These are phyloP conservation scores for Pythium insidiosum DNA, from an alignment of 352 stramenopile species.

Conservation along the genomic window DNA sequence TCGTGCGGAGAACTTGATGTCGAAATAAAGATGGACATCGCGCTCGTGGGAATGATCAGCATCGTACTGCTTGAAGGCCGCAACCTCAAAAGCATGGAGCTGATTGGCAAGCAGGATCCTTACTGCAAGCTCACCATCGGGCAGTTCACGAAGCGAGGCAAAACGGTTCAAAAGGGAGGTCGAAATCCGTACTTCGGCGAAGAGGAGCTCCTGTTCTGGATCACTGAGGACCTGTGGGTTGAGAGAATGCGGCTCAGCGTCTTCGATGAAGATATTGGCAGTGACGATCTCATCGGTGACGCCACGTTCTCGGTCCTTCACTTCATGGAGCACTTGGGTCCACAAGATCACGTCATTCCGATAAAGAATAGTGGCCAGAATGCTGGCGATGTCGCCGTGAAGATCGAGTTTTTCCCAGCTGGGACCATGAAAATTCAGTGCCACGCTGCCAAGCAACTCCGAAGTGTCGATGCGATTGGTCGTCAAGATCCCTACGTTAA, in stretches of 20 bases:
- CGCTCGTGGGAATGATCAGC: conserved; percentile 75
- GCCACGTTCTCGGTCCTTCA: conserved; percentile 61
- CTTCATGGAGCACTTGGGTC: conserved; percentile 46
- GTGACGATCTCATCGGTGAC: conserved; percentile 85
- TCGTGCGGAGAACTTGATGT: conserved; percentile 54
- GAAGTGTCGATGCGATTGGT: conserved; percentile 67
- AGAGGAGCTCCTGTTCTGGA: conserved; percentile 89
- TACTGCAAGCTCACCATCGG: conserved; percentile 85
- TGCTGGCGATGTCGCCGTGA: conserved; percentile 70
- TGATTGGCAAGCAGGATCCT: conserved; percentile 86
- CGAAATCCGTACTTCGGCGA: conserved; percentile 88
- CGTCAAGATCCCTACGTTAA: conserved; percentile 76
- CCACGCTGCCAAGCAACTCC: conserved; percentile 48
- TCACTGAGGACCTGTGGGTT: conserved; percentile 87
- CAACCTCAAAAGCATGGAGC: conserved; percentile 88
- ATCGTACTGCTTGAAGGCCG: conserved; percentile 83
- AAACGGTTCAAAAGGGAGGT: conserved; percentile 69
- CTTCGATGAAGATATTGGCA: conserved; percentile 87
- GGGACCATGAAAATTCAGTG: conserved; percentile 56
- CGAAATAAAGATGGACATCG: conserved; percentile 70
- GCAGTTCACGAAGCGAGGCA: conserved; percentile 58
- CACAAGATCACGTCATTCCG: conserved; percentile 48
- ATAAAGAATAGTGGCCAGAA: conserved; percentile 52
- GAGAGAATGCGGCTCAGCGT: conserved; percentile 66
- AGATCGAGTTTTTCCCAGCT: conserved; percentile 79